Percentiles rank a stretch among this genome's conserved stretches.
These are phyloP conservation scores for Hyaloperonospora arabidopsidis DNA, from an alignment of 352 stramenopile genomes.

Conservation along the genomic window DNA sequence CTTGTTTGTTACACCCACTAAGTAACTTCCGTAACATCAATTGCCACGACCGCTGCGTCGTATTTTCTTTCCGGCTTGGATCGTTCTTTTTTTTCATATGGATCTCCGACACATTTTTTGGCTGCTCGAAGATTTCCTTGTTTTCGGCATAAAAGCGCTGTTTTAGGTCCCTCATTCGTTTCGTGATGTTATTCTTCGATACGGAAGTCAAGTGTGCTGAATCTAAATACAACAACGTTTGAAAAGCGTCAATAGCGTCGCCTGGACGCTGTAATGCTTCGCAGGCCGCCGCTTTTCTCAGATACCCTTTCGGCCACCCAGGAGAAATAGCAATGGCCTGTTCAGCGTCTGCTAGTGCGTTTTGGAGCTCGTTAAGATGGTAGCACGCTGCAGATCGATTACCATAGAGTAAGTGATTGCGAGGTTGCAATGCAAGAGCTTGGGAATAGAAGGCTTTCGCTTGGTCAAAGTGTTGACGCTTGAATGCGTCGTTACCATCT, in stretches of 20 bases:
- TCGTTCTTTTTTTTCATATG: slow-evolving; percentile 64
- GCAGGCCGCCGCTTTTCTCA: slow-evolving; percentile 82
- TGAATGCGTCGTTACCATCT: slow-evolving; percentile 64
- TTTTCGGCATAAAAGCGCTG: slow-evolving; percentile 16
- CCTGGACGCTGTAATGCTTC: slow-evolving; percentile 45
- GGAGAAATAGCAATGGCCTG: slow-evolving; percentile 69
- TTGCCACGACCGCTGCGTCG: slow-evolving; percentile 45
- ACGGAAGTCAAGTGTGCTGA: slow-evolving; percentile 11
- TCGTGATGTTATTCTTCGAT: slow-evolving; percentile 45
- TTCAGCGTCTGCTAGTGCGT: slow-evolving; percentile 81
- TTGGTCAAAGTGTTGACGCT: slow-evolving; percentile 39
- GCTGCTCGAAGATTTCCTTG: slow-evolving; percentile 47
- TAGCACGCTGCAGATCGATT: slow-evolving; percentile 86
- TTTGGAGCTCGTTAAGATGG: slow-evolving; percentile 58
- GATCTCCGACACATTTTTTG: slow-evolving; percentile 27
- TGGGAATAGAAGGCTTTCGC: slow-evolving; percentile 49
- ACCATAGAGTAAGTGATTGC: slow-evolving; percentile 61
- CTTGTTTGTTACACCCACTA: slow-evolving; percentile 42
- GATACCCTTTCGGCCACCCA: slow-evolving; percentile 89
- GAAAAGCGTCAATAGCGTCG: slow-evolving; percentile 71
- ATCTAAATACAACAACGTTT: slow-evolving; percentile 63
- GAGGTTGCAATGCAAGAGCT: slow-evolving; percentile 38
- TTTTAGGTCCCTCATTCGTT: slow-evolving; percentile 24
- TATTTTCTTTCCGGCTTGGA: slow-evolving; percentile 20
- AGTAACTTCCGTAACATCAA: slow-evolving; percentile 59